A percentile compares a stretch with the other conserved stretches of the same genome.
Conservation (phyloP, 2,329 filamentous ascomycete genomes). For the Cytospora piceae region DNA sequence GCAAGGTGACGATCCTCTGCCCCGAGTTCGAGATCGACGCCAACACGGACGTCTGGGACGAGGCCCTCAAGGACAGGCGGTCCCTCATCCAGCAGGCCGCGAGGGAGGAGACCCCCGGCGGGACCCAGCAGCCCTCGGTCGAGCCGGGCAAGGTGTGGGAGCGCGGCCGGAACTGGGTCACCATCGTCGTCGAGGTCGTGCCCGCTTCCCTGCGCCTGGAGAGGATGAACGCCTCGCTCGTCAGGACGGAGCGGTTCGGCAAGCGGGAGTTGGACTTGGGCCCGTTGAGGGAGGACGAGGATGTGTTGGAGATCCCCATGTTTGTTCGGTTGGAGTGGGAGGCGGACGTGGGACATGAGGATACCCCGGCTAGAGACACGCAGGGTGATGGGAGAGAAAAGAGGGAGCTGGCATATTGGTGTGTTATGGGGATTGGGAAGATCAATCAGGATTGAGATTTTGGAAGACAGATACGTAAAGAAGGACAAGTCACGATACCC, state of each 20-base stretch:
- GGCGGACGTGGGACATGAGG: slow-evolving; percentile 58
- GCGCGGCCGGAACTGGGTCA: slow-evolving; percentile 90
- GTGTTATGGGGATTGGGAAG: slow-evolving; percentile 83
- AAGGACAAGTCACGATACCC: slow-evolving; percentile 47
- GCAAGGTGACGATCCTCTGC: slow-evolving; percentile 87
- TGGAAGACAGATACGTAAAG: slow-evolving; percentile 29
- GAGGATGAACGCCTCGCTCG: slow-evolving; percentile 26
- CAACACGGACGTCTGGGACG: slow-evolving; percentile 87
- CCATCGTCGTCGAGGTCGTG: slow-evolving; percentile 88
- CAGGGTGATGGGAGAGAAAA: slow-evolving; percentile 66
- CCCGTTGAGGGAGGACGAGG: slow-evolving; percentile 62
- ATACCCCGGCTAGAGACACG: slow-evolving; percentile 58
- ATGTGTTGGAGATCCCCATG: slow-evolving; percentile 84
- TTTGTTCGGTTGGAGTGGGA: slow-evolving; percentile 95
- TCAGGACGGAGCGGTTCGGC: slow-evolving; percentile 35
- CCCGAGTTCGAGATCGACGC: slow-evolving; percentile 93
- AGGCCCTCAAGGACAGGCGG: slow-evolving; percentile 68
- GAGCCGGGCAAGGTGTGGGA: slow-evolving; percentile 98
- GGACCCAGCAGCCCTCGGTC: slow-evolving; percentile 59
- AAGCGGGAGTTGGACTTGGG: slow-evolving; percentile 47
- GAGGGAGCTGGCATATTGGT: slow-evolving; percentile 94
- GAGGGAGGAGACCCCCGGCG: slow-evolving; percentile 46
- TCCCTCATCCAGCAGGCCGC: slow-evolving; percentile 40
- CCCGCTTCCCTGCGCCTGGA: slow-evolving; percentile 58
- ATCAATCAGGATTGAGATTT: slow-evolving; percentile 59